phyloP scores from a whole-genome alignment of 257 asterid genomes.

The Solanum phureja region DNA sequence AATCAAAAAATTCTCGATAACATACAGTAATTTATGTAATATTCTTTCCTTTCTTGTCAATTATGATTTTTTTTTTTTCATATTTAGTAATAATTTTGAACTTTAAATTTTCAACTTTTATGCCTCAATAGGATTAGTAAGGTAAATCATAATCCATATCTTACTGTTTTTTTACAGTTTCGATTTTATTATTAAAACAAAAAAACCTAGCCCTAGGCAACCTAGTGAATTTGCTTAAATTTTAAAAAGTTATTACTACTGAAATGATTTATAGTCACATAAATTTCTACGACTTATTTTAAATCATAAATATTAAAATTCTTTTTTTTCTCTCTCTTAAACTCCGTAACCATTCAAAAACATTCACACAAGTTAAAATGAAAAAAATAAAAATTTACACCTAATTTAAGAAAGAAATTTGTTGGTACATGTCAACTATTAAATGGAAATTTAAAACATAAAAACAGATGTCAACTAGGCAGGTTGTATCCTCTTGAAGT shows the following conservation, averaged over 20 bases:
- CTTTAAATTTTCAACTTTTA: no score
- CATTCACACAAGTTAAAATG: no score
- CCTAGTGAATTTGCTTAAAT: neutral
- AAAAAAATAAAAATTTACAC: neutral
- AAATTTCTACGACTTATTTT: no score
- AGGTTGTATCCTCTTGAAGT: neutral
- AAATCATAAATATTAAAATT: neutral
- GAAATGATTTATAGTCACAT: no score
- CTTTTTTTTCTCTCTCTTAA: no score
- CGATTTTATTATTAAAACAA: no score
- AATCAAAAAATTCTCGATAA: neutral
- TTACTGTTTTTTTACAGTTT: no score
- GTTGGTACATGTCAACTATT: neutral
- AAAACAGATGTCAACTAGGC: neutral
- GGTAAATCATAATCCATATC: neutral
- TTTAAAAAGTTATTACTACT: no score
- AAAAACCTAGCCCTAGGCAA: no score
- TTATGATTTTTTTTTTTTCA: no score
- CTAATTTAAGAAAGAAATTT: neutral
- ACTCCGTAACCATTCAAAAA: neutral
- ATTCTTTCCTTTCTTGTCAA: neutral
- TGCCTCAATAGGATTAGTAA: neutral
- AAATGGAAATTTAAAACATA: neutral
- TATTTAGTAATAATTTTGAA: no score
- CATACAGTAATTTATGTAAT: neutral